Evolutionary conservation across 768 basidiomycete genomes (phyloP), one percentile per base, ranked within the genome.

Genomic region (Calvatia gigantea): DNA sequence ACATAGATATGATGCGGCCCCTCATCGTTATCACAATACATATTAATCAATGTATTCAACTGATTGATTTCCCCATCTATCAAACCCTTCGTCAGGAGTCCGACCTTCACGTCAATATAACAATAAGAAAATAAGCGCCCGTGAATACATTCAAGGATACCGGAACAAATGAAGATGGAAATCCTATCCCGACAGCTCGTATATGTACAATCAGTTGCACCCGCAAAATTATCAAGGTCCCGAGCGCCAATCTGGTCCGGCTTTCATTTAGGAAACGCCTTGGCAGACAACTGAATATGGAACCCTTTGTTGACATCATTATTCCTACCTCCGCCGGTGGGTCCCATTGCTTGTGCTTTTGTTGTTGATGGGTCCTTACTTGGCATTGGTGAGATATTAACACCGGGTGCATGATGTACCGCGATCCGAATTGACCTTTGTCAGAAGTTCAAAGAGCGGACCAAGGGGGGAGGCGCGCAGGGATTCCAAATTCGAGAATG

Each of bases 291-390:
- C 14, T 21, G 48, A 37, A 23, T 25, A 21, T 21, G 23, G 12
- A 21, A 50, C 17, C n/a, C 7, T 50, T 37, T 6, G 21, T 37
- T 38, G 23, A 50, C 48, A 50, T 35, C 21, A 37, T 19, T 23
- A 25, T 21, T 23, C 33, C 11, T 15, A 50, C n/a, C 35, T 50
- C 48, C 48, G 48, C 48, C 48, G 48, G 35, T 50, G 48, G 48
- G 32, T 50, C 35, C 48, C 32, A 15, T 9, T n/a, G n/a, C 41
- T 9, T 1, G 17, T 21, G 19, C 19, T 3, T 4, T 12, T 37
- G 11, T 37, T 12, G n/a, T 12, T 12, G 2, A n/a, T 37, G 3
- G n/a, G 8, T n/a, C n/a, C n/a, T n/a, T n/a, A n/a, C n/a, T n/a
- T n/a, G n/a, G n/a, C n/a, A n/a, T n/a, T n/a, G n/a, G n/a, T n/a